Evolutionary conservation across 2,329 filamentous ascomycete species (phyloP), one percentile per base, ranked within the genome.

Genomic region (Phialocephala subalpina): DNA sequence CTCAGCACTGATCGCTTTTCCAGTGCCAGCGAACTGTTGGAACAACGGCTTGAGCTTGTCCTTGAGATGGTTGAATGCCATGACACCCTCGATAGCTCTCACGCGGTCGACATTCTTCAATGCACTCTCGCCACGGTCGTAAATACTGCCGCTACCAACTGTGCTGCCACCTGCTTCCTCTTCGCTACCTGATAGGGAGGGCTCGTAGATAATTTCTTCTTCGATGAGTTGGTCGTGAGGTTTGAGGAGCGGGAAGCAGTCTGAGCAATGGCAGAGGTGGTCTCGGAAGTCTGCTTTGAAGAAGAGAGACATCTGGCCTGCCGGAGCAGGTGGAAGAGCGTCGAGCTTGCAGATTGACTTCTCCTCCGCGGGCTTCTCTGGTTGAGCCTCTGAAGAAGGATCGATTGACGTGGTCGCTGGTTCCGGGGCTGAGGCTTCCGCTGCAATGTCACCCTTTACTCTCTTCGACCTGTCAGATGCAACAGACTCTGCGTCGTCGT

Each of bases 41-140:
- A 99, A 88, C 77, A 99, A 98, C 0, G 90, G 90, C 82, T 95
- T 97, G n/a, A 99, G 88, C 77, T 95, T 94, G 75, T 98, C 94
- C 76, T 97, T 96, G 67, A 99, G 86, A 74, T 97, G 92, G 74
- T 98, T 97, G 80, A 98, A 99, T 0, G 94, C 95, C 94, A 98
- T 97, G 55, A 97, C 95, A 18, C 96, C 96, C 78, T 99, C 92
- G 63, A 99, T 97, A 4, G 96, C 96, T 16, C 90, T 86, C 8
- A 98, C 95, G 1, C 96, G 92, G 77, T 99, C 96, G 64, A 99
- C 90, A 73, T 93, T 97, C 77, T 90, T 93, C 33, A 99, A 85
- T 0, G 94, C 95, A 57, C 93, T 95, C 80, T 99, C 96, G 56
- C 96, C 96, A 20, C 94, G 92, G 58, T 98, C 94, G 38, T 97